Evolutionary conservation across 2,329 filamentous ascomycete genomes (phyloP), one percentile per base, ranked within the genome.

Genomic region (Nectriaceae sp.): DNA sequence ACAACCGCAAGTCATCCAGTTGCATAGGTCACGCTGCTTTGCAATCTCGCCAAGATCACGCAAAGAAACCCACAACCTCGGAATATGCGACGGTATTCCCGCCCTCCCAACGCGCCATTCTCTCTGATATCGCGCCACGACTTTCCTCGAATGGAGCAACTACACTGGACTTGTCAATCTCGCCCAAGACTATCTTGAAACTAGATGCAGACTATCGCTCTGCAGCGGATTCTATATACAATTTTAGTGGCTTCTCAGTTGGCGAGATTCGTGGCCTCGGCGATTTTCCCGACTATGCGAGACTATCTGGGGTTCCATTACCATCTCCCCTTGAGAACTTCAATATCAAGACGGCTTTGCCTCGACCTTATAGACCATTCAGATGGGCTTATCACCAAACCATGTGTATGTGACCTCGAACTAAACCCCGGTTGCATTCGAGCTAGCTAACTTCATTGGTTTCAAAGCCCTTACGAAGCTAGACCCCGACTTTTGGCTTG

Each of bases 361-460:
- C 90, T 2, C 77, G 90, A 48, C 90, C 90, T 0, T 95, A 92
- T 64, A 78, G 90, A 35, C 90, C 90, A 0, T 88, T 95, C 37
- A 71, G 90, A 60, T 95, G 90, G 90, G 74, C 78, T 0, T 96
- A 95, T 63, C 89, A 94, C 64, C 90, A 96, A 64, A 95, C 90
- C 0, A 95, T 96, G 90, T 89, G 89, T 93, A 79, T 42, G 60
- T 52, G 5, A 18, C 13, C 16, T 16, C 33, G 16, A 2, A 15
- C 3, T 15, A 5, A 10, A 24, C 1, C 2, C 15, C 19, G 2
- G 5, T 2, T 10, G 3, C 1, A 22, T 1, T 3, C 24, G 11
- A 2, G 59, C 85, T 76, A 39, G 31, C 15, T 21, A 21, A 4
- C 2, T 1, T 0, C 2, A 3, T 29, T 29, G 24, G 6, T 29